Evolutionary conservation across 805 yeast species (phyloP).

Genomic region (Tetrapisispora phaffii): DNA sequence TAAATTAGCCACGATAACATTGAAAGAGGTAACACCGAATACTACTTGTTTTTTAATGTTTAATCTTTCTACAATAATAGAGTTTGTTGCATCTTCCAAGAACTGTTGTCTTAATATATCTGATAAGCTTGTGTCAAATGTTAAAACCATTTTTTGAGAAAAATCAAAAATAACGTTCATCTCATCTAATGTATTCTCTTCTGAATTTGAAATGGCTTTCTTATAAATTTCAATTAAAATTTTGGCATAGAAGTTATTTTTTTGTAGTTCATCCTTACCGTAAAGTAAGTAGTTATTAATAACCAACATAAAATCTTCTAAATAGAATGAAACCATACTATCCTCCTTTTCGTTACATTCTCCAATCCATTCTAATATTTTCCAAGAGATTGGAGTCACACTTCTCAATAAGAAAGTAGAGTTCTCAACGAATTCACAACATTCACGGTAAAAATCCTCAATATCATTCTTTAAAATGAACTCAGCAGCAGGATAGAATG

Average conservation of each 20-base stretch:
- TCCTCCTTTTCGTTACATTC: slow-evolving; percentile 26
- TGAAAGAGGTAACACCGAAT: slow-evolving; percentile 31
- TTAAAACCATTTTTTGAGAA: slow-evolving; percentile 52
- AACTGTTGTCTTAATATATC: slow-evolving; percentile 38
- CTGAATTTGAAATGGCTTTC: slow-evolving; percentile 29
- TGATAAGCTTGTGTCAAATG: slow-evolving; percentile 40
- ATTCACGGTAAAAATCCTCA: slow-evolving; percentile 67
- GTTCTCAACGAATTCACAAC: slow-evolving; percentile 65
- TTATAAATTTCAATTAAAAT: slow-evolving; percentile 43
- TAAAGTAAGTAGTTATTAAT: slow-evolving; percentile 64
- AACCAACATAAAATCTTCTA: slow-evolving; percentile 69
- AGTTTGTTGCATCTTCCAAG: slow-evolving; percentile 35
- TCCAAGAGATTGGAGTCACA: slow-evolving; percentile 70
- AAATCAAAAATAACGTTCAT: slow-evolving; percentile 49
- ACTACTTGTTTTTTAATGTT: slow-evolving; percentile 21
- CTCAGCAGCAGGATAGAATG: slow-evolving; percentile 58
- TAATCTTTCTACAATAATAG: slow-evolving; percentile 19
- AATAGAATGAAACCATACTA: slow-evolving; percentile 50
- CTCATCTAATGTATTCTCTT: slow-evolving; percentile 49
- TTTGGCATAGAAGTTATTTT: slow-evolving; percentile 38
- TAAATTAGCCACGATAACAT: slow-evolving; percentile 55
- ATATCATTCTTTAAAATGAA: slow-evolving; percentile 56
- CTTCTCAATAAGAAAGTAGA: slow-evolving; percentile 50
- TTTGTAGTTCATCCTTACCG: slow-evolving; percentile 41
- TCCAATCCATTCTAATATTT: slow-evolving; percentile 44